A percentile compares a stretch with the other conserved stretches of the same genome.
Evolutionary conservation across 805 yeast species (phyloP).

Genomic region (Sugiyamaella lignohabitans): DNA sequence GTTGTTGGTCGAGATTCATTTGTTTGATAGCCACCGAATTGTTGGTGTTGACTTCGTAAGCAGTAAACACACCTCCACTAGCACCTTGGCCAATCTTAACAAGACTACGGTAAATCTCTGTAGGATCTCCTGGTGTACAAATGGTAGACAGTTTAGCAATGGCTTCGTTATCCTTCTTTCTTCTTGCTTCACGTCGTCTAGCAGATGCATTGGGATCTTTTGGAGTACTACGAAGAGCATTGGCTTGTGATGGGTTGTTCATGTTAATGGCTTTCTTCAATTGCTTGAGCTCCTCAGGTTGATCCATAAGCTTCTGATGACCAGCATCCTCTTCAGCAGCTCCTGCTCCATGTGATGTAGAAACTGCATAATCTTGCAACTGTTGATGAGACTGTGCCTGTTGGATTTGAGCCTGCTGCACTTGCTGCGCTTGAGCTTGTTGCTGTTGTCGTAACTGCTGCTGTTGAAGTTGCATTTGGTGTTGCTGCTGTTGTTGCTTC

Average conservation of each 20-base stretch:
- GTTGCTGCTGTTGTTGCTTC: conserved; percentile 13
- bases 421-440: conserved; percentile 10
- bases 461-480: too few species aligned
- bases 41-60: conserved; percentile 52
- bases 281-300: conserved; percentile 23
- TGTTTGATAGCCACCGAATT: conserved; percentile 92
- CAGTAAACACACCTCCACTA: conserved; percentile 84
- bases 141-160: conserved; percentile 65
- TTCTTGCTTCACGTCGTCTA: conserved; percentile 68
- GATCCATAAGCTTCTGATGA: conserved; percentile 11
- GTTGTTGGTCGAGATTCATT: conserved; percentile 86
- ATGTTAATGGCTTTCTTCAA: conserved; percentile 24
- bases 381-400: conserved; percentile 8
- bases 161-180: conserved; percentile 62
- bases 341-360: conserved; percentile 8
- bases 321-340: not conserved
- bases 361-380: conserved; percentile 6
- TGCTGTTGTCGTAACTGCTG: conserved; percentile 10
- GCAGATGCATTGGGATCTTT: conserved; percentile 24
- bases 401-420: conserved; percentile 7
- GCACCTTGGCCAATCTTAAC: conserved; percentile 86
- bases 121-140: conserved; percentile 83
- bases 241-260: conserved; percentile 14
- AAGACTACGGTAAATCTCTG: conserved; percentile 52
- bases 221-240: conserved; percentile 12